Evolutionary conservation across 2,329 filamentous ascomycete genomes (phyloP).

Genomic region (Pseudogymnoascus sp.): DNA sequence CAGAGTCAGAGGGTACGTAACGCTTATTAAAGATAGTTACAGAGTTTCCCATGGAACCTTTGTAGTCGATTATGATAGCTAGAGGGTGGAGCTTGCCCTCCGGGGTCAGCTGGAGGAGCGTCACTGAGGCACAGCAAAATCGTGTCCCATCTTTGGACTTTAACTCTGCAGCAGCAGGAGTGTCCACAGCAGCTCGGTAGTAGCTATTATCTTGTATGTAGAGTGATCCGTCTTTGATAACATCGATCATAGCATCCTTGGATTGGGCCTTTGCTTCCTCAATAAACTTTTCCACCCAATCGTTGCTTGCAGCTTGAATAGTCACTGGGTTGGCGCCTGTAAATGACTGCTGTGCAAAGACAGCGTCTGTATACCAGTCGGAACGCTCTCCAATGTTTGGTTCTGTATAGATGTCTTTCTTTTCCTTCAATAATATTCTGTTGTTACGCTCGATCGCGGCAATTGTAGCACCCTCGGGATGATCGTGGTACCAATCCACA

Average conservation of each 20-base stretch:
- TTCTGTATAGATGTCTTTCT: conserved; percentile 25
- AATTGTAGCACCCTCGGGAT: conserved; percentile 9
- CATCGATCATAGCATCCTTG: conserved; percentile 15
- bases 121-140: conserved; percentile 34
- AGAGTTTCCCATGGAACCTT: conserved; percentile 35
- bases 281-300: conserved; percentile 21
- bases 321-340: conserved; percentile 30
- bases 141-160: conserved; percentile 18
- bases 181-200: conserved; percentile 19
- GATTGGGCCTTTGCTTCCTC: conserved; percentile 15
- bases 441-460: conserved; percentile 14
- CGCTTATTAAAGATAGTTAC: conserved; percentile 44
- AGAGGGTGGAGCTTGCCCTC: conserved; percentile 42
- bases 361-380: conserved; percentile 28
- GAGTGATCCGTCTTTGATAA: conserved; percentile 15
- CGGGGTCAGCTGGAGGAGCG: conserved; percentile 36
- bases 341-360: conserved; percentile 37
- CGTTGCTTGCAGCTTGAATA: conserved; percentile 16
- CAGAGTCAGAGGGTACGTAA: conserved; percentile 28
- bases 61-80: conserved; percentile 43
- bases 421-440: conserved; percentile 15
- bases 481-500: conserved; percentile 8
- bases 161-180: neutral
- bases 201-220: conserved; percentile 26
- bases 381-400: conserved; percentile 23